A percentile compares a stretch with the other conserved stretches of the same genome.
phyloP scores from a whole-genome alignment of 805 yeast species.

The Starmerella bombi region DNA sequence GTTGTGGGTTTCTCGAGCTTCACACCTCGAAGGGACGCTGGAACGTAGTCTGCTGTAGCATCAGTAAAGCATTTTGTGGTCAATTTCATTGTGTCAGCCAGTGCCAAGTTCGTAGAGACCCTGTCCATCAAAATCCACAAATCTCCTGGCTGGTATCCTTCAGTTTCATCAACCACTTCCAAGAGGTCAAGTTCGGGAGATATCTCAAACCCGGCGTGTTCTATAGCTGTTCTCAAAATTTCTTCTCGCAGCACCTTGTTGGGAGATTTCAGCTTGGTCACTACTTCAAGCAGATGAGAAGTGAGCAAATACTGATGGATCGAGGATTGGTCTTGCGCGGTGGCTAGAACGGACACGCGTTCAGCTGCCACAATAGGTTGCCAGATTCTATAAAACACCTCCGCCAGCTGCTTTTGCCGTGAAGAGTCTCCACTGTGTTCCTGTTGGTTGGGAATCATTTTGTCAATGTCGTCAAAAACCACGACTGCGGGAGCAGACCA shows the following conservation, averaged over 20 bases:
- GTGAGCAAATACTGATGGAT: constrained; percentile 49
- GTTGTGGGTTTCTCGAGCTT: constrained; percentile 65
- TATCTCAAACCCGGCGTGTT: constrained; percentile 25
- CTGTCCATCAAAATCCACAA: constrained; percentile 58
- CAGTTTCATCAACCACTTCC: constrained; percentile 55
- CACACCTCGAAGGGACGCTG: constrained; percentile 75
- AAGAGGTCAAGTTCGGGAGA: constrained; percentile 25
- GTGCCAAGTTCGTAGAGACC: constrained; percentile 21
- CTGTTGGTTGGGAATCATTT: constrained; percentile 52
- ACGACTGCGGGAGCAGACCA: constrained; percentile 73
- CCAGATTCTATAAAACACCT: constrained; percentile 40
- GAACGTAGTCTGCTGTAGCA: constrained; percentile 58
- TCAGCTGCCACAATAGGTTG: constrained; percentile 30
- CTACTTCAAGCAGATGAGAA: constrained; percentile 58
- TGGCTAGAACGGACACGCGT: constrained; percentile 44
- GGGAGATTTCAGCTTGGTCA: constrained; percentile 52
- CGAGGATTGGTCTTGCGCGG: constrained; percentile 51
- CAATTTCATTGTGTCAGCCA: constrained; percentile 3
- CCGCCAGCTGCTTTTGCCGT: constrained; percentile 51
- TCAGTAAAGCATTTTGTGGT: constrained; percentile 32
- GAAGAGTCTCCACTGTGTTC: constrained; percentile 44
- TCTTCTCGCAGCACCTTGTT: constrained; percentile 44
- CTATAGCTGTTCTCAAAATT: constrained; percentile 36
- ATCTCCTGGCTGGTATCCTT: constrained; percentile 82
- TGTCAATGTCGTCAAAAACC: constrained; percentile 66